phyloP scores from a whole-genome alignment of 2,329 filamentous ascomycete genomes.

The Arachnopeziza araneosa region DNA sequence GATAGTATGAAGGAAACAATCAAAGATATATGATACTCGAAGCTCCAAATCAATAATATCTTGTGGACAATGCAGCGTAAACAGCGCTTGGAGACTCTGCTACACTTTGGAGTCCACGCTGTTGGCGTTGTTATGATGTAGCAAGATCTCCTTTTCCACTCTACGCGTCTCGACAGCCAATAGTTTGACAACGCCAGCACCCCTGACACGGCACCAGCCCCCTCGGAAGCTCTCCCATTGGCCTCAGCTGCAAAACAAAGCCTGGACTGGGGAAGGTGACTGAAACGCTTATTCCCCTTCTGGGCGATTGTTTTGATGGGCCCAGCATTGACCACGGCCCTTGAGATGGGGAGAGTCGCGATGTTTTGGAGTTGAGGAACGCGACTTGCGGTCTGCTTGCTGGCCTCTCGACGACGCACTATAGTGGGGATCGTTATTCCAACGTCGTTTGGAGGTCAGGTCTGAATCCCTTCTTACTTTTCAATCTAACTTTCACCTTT shows the following conservation, averaged over 20 bases:
- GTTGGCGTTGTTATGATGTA: too few relatives aligned
- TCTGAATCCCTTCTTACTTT: background rate
- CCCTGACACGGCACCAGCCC: too few relatives aligned
- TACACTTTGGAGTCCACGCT: too few relatives aligned
- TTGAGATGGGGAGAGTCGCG: background rate
- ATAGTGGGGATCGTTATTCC: background rate
- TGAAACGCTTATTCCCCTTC: background rate
- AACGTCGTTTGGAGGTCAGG: background rate
- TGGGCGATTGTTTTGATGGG: background rate
- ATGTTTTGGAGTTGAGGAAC: background rate
- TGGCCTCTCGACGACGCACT: background rate
- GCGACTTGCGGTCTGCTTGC: background rate
- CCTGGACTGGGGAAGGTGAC: background rate
- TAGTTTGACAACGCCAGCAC: too few relatives aligned
- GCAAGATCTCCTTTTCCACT: too few relatives aligned
- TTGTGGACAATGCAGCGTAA: too few relatives aligned
- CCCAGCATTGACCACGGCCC: background rate
- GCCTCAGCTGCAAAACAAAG: background rate
- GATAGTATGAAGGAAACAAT: too few relatives aligned
- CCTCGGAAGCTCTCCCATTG: too few relatives aligned
- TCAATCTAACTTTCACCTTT: background rate
- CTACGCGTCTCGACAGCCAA: too few relatives aligned
- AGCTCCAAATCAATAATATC: too few relatives aligned
- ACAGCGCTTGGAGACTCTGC: too few relatives aligned
- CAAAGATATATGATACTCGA: too few relatives aligned